A percentile compares a stretch with the other conserved stretches of the same genome.
These are phyloP conservation scores for Clarkia xantiana DNA, from an alignment of 345 rosid species.

Conservation along the genomic window DNA sequence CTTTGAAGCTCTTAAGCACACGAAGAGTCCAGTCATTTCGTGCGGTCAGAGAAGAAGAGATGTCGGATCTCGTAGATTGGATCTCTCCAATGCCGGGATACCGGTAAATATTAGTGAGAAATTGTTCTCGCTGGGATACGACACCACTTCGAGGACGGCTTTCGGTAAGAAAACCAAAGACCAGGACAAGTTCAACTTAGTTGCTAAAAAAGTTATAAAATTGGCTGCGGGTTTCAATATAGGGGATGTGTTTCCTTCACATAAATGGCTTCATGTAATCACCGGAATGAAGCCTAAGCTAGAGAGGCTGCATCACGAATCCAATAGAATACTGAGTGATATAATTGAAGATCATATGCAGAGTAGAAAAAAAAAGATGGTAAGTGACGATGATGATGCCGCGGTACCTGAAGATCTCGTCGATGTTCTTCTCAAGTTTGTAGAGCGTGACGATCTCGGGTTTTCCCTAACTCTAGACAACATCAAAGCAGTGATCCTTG, in stretches of 20 bases:
- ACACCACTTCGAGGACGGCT: background rate
- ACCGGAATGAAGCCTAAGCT: background rate
- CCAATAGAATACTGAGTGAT: background rate
- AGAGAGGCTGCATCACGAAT: slow-evolving; percentile 3
- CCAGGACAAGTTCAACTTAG: background rate
- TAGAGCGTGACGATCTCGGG: background rate
- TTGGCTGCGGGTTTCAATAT: slow-evolving; percentile 1
- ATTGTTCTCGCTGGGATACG: background rate
- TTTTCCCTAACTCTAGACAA: background rate
- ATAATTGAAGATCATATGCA: background rate
- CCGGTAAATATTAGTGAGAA: background rate
- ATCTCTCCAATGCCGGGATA: background rate
- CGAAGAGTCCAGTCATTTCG: background rate
- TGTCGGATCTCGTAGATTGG: slow-evolving; percentile 4
- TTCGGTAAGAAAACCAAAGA: background rate
- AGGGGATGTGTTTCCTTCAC: background rate
- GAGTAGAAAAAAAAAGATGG: background rate
- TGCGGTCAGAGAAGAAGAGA: slow-evolving; percentile 5
- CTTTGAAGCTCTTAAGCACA: background rate
- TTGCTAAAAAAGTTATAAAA: too few relatives aligned
- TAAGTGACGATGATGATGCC: background rate
- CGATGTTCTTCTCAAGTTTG: slow-evolving; percentile 1
- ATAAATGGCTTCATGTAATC: background rate
- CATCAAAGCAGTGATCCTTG: background rate
- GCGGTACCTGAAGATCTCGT: background rate